Percentiles rank a stretch among this genome's conserved stretches.
Conservation (phyloP, 2,329 filamentous ascomycete genomes). For the Apiospora phragmitis region DNA sequence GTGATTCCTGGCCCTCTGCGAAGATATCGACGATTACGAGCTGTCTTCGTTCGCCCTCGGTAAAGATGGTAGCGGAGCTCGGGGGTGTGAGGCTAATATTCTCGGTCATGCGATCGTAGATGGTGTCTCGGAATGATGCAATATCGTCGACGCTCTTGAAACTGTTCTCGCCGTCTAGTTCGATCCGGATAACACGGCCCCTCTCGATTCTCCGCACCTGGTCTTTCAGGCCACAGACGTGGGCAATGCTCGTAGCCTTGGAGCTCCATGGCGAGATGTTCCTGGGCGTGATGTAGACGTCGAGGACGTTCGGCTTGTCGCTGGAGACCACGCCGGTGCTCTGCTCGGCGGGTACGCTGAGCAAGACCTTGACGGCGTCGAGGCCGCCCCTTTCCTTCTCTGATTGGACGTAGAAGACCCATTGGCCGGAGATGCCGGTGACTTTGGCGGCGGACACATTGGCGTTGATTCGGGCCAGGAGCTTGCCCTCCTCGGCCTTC, state of each 20-base stretch:
- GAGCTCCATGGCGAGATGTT: constrained; percentile 97
- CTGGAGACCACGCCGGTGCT: constrained; percentile 8
- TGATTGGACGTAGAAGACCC: constrained; percentile 69
- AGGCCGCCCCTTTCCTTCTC: constrained; percentile 39
- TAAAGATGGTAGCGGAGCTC: constrained; percentile 75
- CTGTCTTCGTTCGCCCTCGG: constrained; percentile 60
- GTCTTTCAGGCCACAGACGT: constrained; percentile 80
- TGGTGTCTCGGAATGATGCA: constrained; percentile 64
- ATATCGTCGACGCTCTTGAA: constrained; percentile 42
- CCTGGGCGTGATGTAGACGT: constrained; percentile 76
- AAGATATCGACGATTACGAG: constrained; percentile 78
- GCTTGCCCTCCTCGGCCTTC: constrained; percentile 37
- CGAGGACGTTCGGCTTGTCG: constrained; percentile 39
- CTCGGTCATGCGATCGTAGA: constrained; percentile 97
- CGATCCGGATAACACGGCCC: constrained; percentile 74
- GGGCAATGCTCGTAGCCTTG: constrained; percentile 89
- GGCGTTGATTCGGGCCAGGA: constrained; percentile 43
- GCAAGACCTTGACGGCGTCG: constrained; percentile 47
- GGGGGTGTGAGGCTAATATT: constrained; percentile 68
- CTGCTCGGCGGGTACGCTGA: constrained; percentile 34
- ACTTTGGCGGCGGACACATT: constrained; percentile 42
- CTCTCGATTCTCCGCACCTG: constrained; percentile 79
- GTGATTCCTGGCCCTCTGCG: constrained; percentile 61
- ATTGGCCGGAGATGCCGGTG: constrained; percentile 50
- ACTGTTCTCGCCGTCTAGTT: constrained; percentile 51